phyloP scores from a whole-genome alignment of 2,329 filamentous ascomycete genomes.

The Hymenoscyphus infarciens region DNA sequence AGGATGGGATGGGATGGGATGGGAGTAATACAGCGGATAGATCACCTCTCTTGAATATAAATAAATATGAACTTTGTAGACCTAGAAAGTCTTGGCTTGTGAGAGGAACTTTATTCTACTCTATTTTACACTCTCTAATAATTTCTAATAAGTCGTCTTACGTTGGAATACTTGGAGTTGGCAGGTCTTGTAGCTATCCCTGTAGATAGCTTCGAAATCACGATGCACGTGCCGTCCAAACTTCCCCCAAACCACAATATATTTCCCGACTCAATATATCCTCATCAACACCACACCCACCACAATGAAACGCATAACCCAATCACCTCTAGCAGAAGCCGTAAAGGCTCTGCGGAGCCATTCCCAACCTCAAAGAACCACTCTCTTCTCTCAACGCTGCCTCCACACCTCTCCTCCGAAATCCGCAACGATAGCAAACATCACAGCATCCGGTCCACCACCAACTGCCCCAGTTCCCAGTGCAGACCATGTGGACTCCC shows the following conservation, averaged over 20 bases:
- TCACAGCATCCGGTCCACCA: slow-evolving; percentile 56
- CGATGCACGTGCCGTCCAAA: background rate
- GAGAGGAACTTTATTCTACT: background rate
- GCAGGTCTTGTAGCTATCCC: too few relatives aligned
- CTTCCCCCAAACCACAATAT: background rate
- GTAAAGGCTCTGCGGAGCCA: slow-evolving; percentile 15
- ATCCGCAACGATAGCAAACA: slow-evolving; percentile 38
- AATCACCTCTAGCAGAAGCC: slow-evolving; percentile 19
- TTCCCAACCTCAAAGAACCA: slow-evolving; percentile 4
- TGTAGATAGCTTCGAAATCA: background rate
- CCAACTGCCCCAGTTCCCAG: slow-evolving; percentile 51
- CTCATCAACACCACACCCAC: slow-evolving; percentile 8
- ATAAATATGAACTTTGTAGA: background rate
- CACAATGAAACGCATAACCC: slow-evolving; percentile 33
- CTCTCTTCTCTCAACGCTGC: slow-evolving; percentile 10
- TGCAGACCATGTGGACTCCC: slow-evolving; percentile 36
- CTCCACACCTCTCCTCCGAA: slow-evolving; percentile 29
- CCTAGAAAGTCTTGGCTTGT: background rate
- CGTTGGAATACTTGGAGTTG: too few relatives aligned
- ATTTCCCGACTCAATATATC: background rate
- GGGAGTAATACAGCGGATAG: background rate
- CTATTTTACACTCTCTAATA: too few relatives aligned
- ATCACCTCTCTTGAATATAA: slow-evolving; percentile 1
- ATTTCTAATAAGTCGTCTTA: too few relatives aligned
- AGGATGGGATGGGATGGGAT: background rate